These are phyloP conservation scores for Chaetomium strumarium DNA, from an alignment of 2,329 filamentous ascomycete genomes.

Conservation along the genomic window DNA sequence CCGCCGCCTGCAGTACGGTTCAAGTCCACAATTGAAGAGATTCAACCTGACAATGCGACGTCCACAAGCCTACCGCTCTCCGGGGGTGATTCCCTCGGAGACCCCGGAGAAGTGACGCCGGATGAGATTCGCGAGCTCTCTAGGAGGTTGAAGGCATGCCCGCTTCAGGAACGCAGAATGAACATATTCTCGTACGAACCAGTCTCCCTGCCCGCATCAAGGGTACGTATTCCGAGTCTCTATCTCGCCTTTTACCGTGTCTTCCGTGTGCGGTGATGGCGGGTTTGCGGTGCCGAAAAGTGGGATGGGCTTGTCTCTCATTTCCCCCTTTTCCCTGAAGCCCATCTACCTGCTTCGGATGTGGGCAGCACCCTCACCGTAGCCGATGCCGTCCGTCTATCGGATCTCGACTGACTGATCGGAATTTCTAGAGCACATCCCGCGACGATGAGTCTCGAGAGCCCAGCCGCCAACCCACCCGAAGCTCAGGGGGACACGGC, in stretches of 20 bases:
- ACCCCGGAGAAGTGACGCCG: slow-evolving; percentile 40
- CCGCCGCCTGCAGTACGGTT: slow-evolving; percentile 57
- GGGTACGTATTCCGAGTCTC: slow-evolving; percentile 64
- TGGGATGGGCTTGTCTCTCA: not conserved
- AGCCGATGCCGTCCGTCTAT: not conserved
- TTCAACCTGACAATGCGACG: slow-evolving; percentile 43
- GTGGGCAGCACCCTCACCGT: not conserved
- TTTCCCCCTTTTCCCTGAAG: not conserved
- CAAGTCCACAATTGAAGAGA: slow-evolving; percentile 64
- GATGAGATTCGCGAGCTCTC: slow-evolving; percentile 68
- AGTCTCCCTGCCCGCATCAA: slow-evolving; percentile 77
- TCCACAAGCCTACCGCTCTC: slow-evolving; percentile 22
- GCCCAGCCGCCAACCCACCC: slow-evolving; percentile 58
- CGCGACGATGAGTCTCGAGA: slow-evolving; percentile 54
- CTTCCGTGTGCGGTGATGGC: not conserved
- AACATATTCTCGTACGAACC: slow-evolving; percentile 87
- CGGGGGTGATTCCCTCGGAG: slow-evolving; percentile 24
- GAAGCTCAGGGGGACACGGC: slow-evolving; percentile 56
- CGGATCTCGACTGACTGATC: slow-evolving; percentile 13
- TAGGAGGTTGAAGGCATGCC: slow-evolving; percentile 63
- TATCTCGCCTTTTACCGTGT: too few species aligned
- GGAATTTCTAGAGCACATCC: slow-evolving; percentile 47
- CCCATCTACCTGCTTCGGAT: not conserved
- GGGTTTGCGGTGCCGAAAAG: not conserved
- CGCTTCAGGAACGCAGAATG: slow-evolving; percentile 76